Evolutionary conservation across 148 eudicot genomes (phyloP).

Genomic region (Salicornia ramosissima): DNA sequence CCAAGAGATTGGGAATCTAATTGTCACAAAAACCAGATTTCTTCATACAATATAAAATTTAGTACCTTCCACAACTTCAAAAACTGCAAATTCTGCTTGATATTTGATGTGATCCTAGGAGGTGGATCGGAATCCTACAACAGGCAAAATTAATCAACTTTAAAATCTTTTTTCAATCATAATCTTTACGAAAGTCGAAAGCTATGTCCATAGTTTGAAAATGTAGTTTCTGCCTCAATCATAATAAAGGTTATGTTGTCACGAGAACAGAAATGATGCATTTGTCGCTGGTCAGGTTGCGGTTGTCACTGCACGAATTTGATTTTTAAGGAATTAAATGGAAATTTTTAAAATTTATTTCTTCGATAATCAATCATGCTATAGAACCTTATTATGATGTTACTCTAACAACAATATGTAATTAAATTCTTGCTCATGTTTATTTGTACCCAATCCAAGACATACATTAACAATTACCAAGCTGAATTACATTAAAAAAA

Average conservation of each 20-base stretch:
- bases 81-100: slow-evolving; percentile 87
- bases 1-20: slow-evolving; percentile 4
- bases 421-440: no score
- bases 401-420: no score
- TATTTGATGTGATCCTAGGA: slow-evolving; percentile 88
- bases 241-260: not conserved
- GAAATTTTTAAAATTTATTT: no score
- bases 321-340: no score
- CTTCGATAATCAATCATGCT: no score
- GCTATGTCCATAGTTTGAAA: not conserved
- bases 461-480: no score
- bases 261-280: no score
- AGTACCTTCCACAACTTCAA: slow-evolving; percentile 82
- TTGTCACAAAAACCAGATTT: not conserved
- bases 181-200: not conserved
- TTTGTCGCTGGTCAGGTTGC: no score
- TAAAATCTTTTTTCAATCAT: not conserved
- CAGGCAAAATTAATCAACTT: not conserved
- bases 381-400: no score
- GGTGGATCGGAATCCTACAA: slow-evolving; percentile 68
- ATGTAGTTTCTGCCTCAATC: not conserved
- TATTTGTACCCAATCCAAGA: no score
- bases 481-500: no score
- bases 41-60: slow-evolving; percentile 1
- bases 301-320: no score